Base-by-base conservation (phyloP, 1,139 yeast species). In the Petasospora rhodanensis region DNA sequence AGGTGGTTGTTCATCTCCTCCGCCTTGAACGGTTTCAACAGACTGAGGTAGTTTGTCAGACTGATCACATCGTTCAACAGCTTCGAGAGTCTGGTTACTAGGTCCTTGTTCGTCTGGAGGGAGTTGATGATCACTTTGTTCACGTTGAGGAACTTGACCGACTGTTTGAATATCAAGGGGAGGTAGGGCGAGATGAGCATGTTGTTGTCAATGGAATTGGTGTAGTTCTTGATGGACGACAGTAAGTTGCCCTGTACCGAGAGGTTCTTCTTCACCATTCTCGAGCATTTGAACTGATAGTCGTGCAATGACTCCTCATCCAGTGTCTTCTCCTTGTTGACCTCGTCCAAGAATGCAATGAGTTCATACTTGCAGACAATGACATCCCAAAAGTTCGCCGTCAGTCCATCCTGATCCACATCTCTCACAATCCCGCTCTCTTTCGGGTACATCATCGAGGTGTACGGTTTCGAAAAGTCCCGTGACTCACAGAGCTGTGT, bases 251-350 rank as follows among this genome's bases (percentile, higher is more conserved):
- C 23, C 31, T 43, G 45, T 8, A 27, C 7, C 4, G 40, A 33
- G 11, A 49, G 28, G 23, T 31, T 40, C 21, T 36, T 46, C 35
- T 43, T 46, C 22, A 67, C 48, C 6, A 70, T 42, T 32, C 77
- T 59, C 4, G 66, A 56, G 14, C 73, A 54, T 40, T 72, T 73
- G 26, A 73, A 48, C 40, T 70, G 73, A 37, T 61, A 55, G 38
- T 73, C 79, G 45, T 63, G 60, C 5, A 73, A 42, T 20, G 61
- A 58, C 31, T 68, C 73, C 32, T 59, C 61, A 23, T 63, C 59
- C 20, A 37, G 34, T 8, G 19, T 8, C 8, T 16, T 16, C 15
- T 28, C 25, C 17, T 30, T 32, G 22, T 22, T 24, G 5, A 49
- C 28, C 34, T 66, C 70, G 9, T 44, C 41, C n/a, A 65, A 41